These are phyloP conservation scores for Clarireedia homoeocarpa DNA, from an alignment of 2,329 filamentous ascomycete species.

Conservation along the genomic window DNA sequence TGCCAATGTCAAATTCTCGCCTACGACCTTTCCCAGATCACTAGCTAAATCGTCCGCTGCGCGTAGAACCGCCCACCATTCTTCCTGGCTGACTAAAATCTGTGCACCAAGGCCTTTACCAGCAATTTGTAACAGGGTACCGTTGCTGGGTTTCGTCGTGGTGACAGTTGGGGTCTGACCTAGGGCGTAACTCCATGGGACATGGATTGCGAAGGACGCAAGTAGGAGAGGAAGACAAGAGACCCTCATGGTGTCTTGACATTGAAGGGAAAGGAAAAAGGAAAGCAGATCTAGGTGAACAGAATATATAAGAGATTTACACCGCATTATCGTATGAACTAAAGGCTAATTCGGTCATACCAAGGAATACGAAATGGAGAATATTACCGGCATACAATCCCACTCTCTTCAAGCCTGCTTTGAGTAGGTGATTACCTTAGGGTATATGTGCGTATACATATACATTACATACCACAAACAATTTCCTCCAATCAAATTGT, in stretches of 20 bases:
- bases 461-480: too few relatives aligned
- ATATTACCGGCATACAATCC: too few relatives aligned
- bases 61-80: conserved; percentile 62
- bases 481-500: too few relatives aligned
- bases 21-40: conserved; percentile 61
- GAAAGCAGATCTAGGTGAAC: too few relatives aligned
- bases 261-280: too few relatives aligned
- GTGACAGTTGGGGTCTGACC: conserved; percentile 6
- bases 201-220: not conserved
- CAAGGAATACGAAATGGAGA: too few relatives aligned
- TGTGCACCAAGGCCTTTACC: conserved; percentile 34
- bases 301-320: too few relatives aligned
- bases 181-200: not conserved
- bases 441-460: too few relatives aligned
- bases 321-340: too few relatives aligned
- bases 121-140: conserved; percentile 18
- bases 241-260: not conserved
- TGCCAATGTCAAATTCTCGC: conserved; percentile 48
- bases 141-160: conserved; percentile 29
- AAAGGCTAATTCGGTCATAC: too few relatives aligned
- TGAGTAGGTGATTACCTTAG: too few relatives aligned
- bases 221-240: not conserved
- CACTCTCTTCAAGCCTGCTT: too few relatives aligned
- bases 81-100: conserved; percentile 48
- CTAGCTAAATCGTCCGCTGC: conserved; percentile 58